Evolutionary conservation across 164 flowering plant species (phyloP).

Genomic region (Annona cherimola): DNA sequence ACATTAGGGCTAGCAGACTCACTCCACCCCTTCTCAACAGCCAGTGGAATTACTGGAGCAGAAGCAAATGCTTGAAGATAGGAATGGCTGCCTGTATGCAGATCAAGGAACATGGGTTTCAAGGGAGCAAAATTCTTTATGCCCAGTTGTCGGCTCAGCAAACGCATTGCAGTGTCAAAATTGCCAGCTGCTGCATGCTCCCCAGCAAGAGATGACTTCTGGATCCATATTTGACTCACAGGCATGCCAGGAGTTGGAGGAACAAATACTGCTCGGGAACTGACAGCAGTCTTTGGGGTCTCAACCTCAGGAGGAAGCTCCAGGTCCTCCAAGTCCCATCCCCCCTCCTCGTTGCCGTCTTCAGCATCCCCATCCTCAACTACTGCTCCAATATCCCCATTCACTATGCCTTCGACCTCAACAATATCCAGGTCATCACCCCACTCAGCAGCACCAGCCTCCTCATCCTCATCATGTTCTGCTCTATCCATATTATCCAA

Average conservation of each 20-base stretch:
- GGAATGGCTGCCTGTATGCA: constrained; percentile 66
- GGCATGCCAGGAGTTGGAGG: constrained; percentile 82
- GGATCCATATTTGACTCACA: constrained; percentile 80
- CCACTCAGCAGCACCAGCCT: constrained; percentile 68
- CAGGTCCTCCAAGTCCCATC: constrained; percentile 72
- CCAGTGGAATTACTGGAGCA: constrained; percentile 52
- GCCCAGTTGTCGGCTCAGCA: constrained; percentile 61
- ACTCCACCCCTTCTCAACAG: constrained; percentile 61
- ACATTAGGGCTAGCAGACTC: constrained; percentile 68
- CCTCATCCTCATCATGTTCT: constrained; percentile 57
- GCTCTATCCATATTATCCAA: constrained; percentile 47
- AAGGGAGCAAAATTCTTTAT: constrained; percentile 68
- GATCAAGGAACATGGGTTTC: constrained; percentile 62
- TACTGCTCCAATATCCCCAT: constrained; percentile 46
- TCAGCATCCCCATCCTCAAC: constrained; percentile 55
- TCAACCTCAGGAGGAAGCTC: constrained; percentile 62
- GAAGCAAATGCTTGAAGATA: constrained; percentile 57
- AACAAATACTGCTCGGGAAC: constrained; percentile 53
- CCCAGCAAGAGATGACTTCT: constrained; percentile 79
- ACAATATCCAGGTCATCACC: constrained; percentile 68
- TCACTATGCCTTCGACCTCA: constrained; percentile 53
- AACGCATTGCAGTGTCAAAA: constrained; percentile 67
- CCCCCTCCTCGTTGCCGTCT: constrained; percentile 62
- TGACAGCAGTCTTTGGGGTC: constrained; percentile 45
- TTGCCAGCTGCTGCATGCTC: constrained; percentile 97